Percentiles rank a stretch among this genome's conserved stretches.
These are phyloP conservation scores for Cajanus cajan DNA, from an alignment of 306 rosid species.

Conservation along the genomic window DNA sequence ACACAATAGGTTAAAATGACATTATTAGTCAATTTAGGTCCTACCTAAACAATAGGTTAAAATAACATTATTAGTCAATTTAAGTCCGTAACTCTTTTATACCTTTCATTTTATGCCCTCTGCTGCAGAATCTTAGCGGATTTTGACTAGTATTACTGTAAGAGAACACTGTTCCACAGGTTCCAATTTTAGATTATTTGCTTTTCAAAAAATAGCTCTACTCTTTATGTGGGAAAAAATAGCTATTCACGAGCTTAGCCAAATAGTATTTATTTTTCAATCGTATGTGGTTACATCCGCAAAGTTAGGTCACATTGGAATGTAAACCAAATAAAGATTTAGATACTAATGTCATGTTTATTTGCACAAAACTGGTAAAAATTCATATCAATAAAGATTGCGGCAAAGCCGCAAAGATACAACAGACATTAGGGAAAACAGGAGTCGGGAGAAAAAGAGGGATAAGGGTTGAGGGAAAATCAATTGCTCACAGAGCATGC, in stretches of 20 bases:
- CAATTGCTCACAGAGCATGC: conserved; percentile 42
- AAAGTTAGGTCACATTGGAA: neutral
- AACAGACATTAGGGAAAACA: conserved; percentile 35
- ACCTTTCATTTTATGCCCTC: no score
- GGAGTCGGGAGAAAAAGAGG: neutral
- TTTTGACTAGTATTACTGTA: neutral
- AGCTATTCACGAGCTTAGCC: neutral
- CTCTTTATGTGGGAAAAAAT: neutral
- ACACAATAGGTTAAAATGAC: no score
- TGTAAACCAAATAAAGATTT: no score
- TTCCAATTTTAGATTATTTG: no score
- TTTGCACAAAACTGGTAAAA: conserved; percentile 39
- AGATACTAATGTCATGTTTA: neutral
- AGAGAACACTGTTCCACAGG: neutral
- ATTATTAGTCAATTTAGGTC: no score
- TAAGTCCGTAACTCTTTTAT: no score
- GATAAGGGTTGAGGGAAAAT: neutral
- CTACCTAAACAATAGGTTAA: no score
- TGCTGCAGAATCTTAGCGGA: neutral
- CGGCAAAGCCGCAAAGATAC: conserved; percentile 50
- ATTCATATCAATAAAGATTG: conserved; percentile 31
- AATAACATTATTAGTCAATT: no score
- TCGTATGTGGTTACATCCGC: neutral
- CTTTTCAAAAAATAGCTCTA: neutral
- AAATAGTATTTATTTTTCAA: neutral